Evolutionary conservation across 176 grass and related monocot species (phyloP).

Genomic region (Oropetium thomaeum): DNA sequence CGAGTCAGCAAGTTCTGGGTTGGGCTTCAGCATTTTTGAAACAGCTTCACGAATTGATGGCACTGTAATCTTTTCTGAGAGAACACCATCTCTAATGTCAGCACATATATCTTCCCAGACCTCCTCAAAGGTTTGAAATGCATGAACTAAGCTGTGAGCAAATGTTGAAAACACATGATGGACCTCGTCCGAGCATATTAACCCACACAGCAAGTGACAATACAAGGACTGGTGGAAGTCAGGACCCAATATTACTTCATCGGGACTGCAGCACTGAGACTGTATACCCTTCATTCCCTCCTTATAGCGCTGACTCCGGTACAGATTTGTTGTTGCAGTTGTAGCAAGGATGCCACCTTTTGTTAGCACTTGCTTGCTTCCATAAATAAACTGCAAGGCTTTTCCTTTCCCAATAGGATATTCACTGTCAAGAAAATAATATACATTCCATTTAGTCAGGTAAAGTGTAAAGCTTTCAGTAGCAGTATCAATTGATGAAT

Average conservation of each 20-base stretch:
- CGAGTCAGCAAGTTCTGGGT: slow-evolving; percentile 67
- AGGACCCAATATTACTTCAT: slow-evolving; percentile 76
- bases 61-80: slow-evolving; percentile 62
- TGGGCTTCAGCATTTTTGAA: slow-evolving; percentile 74
- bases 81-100: slow-evolving; percentile 80
- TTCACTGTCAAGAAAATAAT: slow-evolving; percentile 36
- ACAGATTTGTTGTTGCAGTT: slow-evolving; percentile 88
- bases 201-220: slow-evolving; percentile 90
- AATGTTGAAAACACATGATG: slow-evolving; percentile 73
- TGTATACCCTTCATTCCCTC: slow-evolving; percentile 75
- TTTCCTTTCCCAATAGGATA: slow-evolving; percentile 84
- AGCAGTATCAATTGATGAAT: not conserved
- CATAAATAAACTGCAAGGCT: slow-evolving; percentile 86
- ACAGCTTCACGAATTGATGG: slow-evolving; percentile 72
- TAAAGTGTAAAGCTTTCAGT: not conserved
- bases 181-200: slow-evolving; percentile 79
- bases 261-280: slow-evolving; percentile 69
- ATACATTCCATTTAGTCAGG: not conserved
- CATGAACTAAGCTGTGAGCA: slow-evolving; percentile 83
- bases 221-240: slow-evolving; percentile 87
- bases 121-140: slow-evolving; percentile 79
- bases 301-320: slow-evolving; percentile 60
- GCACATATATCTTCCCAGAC: slow-evolving; percentile 79
- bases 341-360: slow-evolving; percentile 76
- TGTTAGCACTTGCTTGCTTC: slow-evolving; percentile 75